Evolutionary conservation across 2,329 filamentous ascomycete species (phyloP), one percentile per base, ranked within the genome.

Genomic region (Helicocarpus griseus): DNA sequence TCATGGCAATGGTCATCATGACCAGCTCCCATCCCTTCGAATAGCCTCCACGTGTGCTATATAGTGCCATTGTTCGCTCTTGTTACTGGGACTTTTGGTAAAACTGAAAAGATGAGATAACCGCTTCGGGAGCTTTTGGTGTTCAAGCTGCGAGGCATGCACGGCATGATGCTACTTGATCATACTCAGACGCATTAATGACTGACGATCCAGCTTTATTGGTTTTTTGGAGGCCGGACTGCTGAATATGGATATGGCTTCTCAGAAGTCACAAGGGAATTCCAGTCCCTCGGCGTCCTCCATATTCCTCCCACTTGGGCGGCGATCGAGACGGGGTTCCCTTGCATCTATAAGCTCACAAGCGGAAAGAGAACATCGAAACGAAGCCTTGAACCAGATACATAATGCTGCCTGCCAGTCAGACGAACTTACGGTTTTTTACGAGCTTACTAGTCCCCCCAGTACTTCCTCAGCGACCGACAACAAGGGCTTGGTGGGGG

Each of bases 391-490:
- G 54, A 86, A 95, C 69, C 84, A 87, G 61, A 95, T 96, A 58
- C 91, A 96, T 68, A 89, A 77, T 48, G 83, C 87, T 5, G 89
- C 90, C n/a, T 94, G 87, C 63, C 86, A 87, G 65, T 87, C 87
- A 31, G 86, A 86, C 56, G 81, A 83, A 31, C 76, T 97, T 45
- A 97, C 91, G 2, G 94, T 89, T 7, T 97, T 97, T 70, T 94
- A 94, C 69, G 90, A 96, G 63, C 90, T 95, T 62, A 87, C 86
- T 5, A 67, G 63, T 49, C 72, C 71, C 0, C 78, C 85, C 1
- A 83, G 86, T 0, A 73, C 76, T 2, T 74, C 78, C 1, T 71
- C 80, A 1, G 73, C 77, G 1, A 70, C 76, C 22, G 89, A 95
- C 60, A 81, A 75, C 53, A 89, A 88, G 65, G 79, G 79, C 7